Evolutionary conservation across 2,329 filamentous ascomycete genomes (phyloP).

Genomic region (Colletotrichum orchidophilum): DNA sequence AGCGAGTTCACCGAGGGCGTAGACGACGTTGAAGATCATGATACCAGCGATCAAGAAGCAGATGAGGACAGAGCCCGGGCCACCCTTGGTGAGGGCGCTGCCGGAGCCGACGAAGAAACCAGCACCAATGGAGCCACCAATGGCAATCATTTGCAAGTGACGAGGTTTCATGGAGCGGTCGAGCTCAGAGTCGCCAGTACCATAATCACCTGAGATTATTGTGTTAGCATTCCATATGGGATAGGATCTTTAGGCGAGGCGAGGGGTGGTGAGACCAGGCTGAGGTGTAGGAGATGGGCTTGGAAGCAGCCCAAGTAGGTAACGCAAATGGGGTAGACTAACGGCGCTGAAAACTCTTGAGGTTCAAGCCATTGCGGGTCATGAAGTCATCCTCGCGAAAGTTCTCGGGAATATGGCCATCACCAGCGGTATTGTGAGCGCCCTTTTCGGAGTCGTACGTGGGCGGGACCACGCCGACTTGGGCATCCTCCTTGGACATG

Average conservation of each 20-base stretch:
- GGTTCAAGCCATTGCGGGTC: constrained; percentile 50
- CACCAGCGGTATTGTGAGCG: constrained; percentile 11
- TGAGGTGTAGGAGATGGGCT: neutral
- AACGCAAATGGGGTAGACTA: constrained; percentile 29
- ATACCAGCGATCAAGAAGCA: constrained; percentile 66
- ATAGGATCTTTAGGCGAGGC: neutral
- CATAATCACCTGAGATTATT: constrained; percentile 18
- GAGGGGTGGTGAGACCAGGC: neutral
- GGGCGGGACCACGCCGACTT: constrained; percentile 28
- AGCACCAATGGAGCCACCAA: constrained; percentile 69
- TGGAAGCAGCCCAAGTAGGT: neutral
- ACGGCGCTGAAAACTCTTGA: constrained; percentile 49
- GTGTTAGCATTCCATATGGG: neutral
- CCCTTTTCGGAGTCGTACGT: constrained; percentile 36
- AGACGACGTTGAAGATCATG: constrained; percentile 70
- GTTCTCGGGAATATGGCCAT: constrained; percentile 26
- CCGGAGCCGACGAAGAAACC: constrained; percentile 72
- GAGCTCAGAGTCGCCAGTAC: constrained; percentile 43
- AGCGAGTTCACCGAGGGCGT: constrained; percentile 69
- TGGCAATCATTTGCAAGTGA: constrained; percentile 71
- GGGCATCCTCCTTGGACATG: constrained; percentile 30
- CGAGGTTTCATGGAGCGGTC: constrained; percentile 62
- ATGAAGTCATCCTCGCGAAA: constrained; percentile 44
- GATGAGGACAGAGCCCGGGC: constrained; percentile 55
- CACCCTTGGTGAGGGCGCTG: constrained; percentile 60